Evolutionary conservation across 768 basidiomycete genomes (phyloP).

Genomic region (Termitomyces sp.): DNA sequence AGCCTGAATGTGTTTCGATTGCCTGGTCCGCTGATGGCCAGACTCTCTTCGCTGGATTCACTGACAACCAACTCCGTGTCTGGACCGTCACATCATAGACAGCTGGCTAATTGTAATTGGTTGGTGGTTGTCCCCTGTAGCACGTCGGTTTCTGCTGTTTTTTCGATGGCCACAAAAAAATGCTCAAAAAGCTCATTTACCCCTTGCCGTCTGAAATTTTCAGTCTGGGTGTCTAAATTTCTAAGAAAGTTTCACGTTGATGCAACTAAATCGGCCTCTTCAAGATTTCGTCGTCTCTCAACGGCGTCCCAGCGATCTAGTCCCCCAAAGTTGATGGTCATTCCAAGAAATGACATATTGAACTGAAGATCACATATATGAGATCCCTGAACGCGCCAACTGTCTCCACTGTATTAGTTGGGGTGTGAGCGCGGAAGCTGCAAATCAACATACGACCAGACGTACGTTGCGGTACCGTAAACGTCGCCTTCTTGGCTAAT

Average conservation of each 20-base stretch:
- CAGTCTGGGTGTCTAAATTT: too few species aligned
- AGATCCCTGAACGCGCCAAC: slow-evolving; percentile 68
- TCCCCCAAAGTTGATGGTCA: slow-evolving; percentile 74
- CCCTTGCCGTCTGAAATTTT: slow-evolving; percentile 4
- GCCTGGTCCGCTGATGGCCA: slow-evolving; percentile 99
- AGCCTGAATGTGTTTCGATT: slow-evolving; percentile 93
- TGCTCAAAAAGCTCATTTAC: slow-evolving; percentile 21
- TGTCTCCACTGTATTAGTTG: slow-evolving; percentile 54
- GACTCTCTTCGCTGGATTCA: slow-evolving; percentile 95
- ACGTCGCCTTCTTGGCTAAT: slow-evolving; percentile 55
- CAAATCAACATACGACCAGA: slow-evolving; percentile 8
- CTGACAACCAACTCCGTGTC: slow-evolving; percentile 89
- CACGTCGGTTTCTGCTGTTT: slow-evolving; percentile 15
- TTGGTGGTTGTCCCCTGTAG: slow-evolving; percentile 11
- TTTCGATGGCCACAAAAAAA: slow-evolving; percentile 18
- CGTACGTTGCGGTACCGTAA: slow-evolving; percentile 78
- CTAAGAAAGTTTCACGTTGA: background rate
- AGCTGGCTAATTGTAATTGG: slow-evolving; percentile 17
- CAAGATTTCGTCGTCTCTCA: slow-evolving; percentile 59
- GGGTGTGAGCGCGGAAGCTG: background rate
- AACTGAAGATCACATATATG: slow-evolving; percentile 73
- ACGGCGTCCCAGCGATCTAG: slow-evolving; percentile 65
- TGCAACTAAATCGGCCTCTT: slow-evolving; percentile 33
- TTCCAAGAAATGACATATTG: slow-evolving; percentile 49
- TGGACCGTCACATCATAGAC: slow-evolving; percentile 76